Evolutionary conservation across 2,329 filamentous ascomycete genomes (phyloP).

Genomic region (Hortaea sp.): DNA sequence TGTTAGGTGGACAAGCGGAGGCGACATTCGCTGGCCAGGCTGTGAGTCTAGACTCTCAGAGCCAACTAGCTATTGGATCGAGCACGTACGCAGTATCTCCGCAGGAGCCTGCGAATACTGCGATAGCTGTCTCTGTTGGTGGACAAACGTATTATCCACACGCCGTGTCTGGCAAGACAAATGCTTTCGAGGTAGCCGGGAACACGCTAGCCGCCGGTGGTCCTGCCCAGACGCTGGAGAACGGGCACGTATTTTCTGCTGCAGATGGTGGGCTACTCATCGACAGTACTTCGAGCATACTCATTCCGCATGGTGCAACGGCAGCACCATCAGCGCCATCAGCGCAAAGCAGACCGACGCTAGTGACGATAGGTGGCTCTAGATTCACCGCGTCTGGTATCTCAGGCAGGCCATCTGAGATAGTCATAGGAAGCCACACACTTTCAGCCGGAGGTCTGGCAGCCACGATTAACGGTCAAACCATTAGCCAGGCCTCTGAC

Average conservation of each 20-base stretch:
- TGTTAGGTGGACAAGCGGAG: background rate
- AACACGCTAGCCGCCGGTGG: background rate
- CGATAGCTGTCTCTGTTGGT: background rate
- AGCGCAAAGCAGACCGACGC: background rate
- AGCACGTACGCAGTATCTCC: background rate
- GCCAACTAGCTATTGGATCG: background rate
- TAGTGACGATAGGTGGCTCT: background rate
- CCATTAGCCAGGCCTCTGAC: background rate
- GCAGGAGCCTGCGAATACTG: background rate
- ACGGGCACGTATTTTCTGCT: background rate
- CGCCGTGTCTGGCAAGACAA: background rate
- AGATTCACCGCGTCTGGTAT: background rate
- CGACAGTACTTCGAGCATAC: background rate
- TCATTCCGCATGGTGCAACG: background rate
- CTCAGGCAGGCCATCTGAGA: background rate
- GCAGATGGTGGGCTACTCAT: background rate
- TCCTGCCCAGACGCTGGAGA: background rate
- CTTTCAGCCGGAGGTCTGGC: background rate
- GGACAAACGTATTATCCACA: background rate
- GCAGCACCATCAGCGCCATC: background rate
- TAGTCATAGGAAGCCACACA: background rate
- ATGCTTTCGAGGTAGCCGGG: background rate
- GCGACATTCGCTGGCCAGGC: background rate
- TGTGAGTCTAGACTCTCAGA: background rate
- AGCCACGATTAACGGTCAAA: background rate